Base-by-base conservation (phyloP, 2,329 filamentous ascomycete species). In the Penicillium sp. region DNA sequence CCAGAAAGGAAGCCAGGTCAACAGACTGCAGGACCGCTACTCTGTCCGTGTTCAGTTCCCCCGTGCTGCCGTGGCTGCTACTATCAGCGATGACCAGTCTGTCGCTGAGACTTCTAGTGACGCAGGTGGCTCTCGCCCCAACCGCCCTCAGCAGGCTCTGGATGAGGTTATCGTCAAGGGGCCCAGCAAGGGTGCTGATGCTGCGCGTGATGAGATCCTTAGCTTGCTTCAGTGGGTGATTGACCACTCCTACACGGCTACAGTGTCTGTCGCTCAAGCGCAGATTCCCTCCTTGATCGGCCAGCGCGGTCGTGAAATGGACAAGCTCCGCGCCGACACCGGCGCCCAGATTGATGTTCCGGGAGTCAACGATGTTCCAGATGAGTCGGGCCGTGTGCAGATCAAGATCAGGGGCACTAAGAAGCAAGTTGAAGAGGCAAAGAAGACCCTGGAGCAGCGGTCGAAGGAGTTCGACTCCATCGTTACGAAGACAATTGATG, bases 41-140 rank as follows among this genome's bases (percentile, higher is more conserved):
- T 85, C 86, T 65, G 93, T 98, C 37, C 83, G 90, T 55, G 93
- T 98, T 61, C 91, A 96, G 73, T 98, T 98, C 76, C 93, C 93
- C 35, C 87, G 89, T 45, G 61, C 61, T 45, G 68, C 66, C 43
- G 68, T 56, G n/a, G n/a, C n/a, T n/a, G n/a, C n/a, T n/a, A n/a
- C n/a, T 35, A 33, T 47, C 45, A 77, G 79, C 52, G 87, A 93
- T 52, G 79, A 79, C 13, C 22, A n/a, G n/a, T n/a, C n/a, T n/a
- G n/a, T 26, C 55, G 78, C 76, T 13, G 89, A 91, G 59, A 83
- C 79, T 34, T 77, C 77, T 24, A 85, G 83, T 55, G 85, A 91
- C 51, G 74, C 75, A 45, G 75, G 74, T 51, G 81, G 80, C 54
- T 69, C 73, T 45, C 75, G 76, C 51, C 82, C 82, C 66, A 75